Evolutionary conservation across 495 filamentous ascomycete species (phyloP).

Genomic region (Daldinia childiae): DNA sequence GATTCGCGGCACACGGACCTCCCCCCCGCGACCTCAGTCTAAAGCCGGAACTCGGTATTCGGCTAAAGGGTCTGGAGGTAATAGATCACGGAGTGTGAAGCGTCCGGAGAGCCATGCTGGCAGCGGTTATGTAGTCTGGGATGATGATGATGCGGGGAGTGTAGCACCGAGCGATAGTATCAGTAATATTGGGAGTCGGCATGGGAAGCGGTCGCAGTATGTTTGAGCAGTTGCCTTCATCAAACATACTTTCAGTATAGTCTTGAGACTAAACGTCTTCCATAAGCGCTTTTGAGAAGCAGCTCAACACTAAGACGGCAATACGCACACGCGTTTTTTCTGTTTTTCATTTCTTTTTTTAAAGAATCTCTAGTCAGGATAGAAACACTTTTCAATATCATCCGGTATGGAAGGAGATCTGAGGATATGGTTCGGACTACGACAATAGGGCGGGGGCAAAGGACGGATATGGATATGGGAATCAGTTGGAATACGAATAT

Average conservation of each 20-base stretch:
- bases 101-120: slow-evolving; percentile 56
- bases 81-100: slow-evolving; percentile 46
- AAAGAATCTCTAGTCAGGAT: no score
- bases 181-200: slow-evolving; percentile 67
- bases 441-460: neutral
- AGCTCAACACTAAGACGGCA: no score
- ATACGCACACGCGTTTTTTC: no score
- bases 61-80: slow-evolving; percentile 39
- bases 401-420: neutral
- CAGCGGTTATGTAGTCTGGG: slow-evolving; percentile 42
- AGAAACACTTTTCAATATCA: no score
- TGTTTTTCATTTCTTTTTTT: no score
- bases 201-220: slow-evolving; percentile 42
- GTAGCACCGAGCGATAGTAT: slow-evolving; percentile 73
- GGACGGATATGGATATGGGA: neutral
- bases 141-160: slow-evolving; percentile 53
- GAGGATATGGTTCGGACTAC: neutral
- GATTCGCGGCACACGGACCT: slow-evolving; percentile 25
- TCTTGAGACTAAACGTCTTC: no score
- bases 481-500: neutral
- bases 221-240: neutral
- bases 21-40: slow-evolving; percentile 42
- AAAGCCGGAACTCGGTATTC: slow-evolving; percentile 46
- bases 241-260: neutral
- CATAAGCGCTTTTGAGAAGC: no score